These are phyloP conservation scores for Gliomastix tumulicola DNA, from an alignment of 2,329 filamentous ascomycete species.

Conservation along the genomic window DNA sequence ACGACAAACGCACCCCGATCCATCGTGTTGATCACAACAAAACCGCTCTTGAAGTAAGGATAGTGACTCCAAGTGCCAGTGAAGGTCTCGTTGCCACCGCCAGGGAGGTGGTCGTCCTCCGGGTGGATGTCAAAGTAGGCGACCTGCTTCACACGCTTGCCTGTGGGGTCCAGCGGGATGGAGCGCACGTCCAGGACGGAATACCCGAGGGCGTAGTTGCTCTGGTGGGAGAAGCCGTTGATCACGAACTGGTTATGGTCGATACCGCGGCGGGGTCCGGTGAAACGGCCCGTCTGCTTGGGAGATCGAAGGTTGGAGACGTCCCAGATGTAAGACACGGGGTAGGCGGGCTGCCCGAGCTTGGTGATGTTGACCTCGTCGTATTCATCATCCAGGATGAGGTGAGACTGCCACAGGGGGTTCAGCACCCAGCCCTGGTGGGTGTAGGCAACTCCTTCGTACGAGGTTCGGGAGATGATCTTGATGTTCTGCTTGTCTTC, in stretches of 20 bases:
- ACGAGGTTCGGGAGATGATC: constrained; percentile 1
- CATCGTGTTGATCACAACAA: constrained; percentile 39
- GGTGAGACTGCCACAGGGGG: constrained; percentile 23
- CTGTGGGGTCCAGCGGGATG: neutral
- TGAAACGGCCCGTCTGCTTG: constrained; percentile 28
- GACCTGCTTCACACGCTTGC: neutral
- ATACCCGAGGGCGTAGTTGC: neutral
- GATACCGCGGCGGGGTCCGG: constrained; percentile 10
- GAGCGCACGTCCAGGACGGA: neutral
- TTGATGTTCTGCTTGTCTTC: constrained; percentile 43
- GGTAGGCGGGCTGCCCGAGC: constrained; percentile 28
- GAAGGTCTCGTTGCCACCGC: constrained; percentile 25
- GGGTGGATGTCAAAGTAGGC: neutral
- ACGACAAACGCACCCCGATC: constrained; percentile 32
- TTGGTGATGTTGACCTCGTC: constrained; percentile 33
- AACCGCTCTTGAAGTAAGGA: constrained; percentile 31
- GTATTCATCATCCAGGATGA: constrained; percentile 41
- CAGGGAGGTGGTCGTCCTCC: constrained; percentile 31
- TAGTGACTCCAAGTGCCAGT: constrained; percentile 36
- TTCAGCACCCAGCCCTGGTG: constrained; percentile 48
- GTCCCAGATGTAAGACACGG: constrained; percentile 41
- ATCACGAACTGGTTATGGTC: constrained; percentile 34
- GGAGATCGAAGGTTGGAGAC: constrained; percentile 31
- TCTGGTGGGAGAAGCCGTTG: neutral
- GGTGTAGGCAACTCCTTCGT: constrained; percentile 23